Evolutionary conservation across 306 rosid species (phyloP).

Genomic region (Quercus mongolica): DNA sequence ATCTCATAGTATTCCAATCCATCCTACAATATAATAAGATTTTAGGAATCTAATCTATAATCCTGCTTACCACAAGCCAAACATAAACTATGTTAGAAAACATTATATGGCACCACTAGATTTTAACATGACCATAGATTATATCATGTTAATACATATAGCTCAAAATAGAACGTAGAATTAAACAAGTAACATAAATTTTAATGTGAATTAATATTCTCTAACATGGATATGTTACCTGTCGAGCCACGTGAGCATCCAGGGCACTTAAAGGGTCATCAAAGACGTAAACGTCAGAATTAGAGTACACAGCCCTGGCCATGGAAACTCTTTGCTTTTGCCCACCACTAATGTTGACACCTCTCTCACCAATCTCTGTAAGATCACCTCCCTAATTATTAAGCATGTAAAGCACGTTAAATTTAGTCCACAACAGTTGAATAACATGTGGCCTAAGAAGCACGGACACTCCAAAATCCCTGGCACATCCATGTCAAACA

Average conservation of each 20-base stretch:
- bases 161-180: neutral
- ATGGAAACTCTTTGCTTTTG: slow-evolving; percentile 92
- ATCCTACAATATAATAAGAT: neutral
- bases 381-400: slow-evolving; percentile 55
- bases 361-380: slow-evolving; percentile 95
- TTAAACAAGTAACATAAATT: neutral
- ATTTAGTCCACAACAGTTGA: slow-evolving; percentile 28
- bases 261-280: slow-evolving; percentile 96
- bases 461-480: no score
- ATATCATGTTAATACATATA: neutral
- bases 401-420: slow-evolving; percentile 18
- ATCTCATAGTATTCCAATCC: neutral
- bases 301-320: slow-evolving; percentile 84
- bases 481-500: neutral
- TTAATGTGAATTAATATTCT: slow-evolving; percentile 6
- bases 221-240: slow-evolving; percentile 44
- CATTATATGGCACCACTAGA: neutral
- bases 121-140: neutral
- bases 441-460: neutral
- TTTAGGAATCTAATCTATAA: neutral
- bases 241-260: slow-evolving; percentile 78
- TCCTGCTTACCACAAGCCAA: neutral
- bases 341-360: slow-evolving; percentile 93
- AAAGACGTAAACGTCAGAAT: slow-evolving; percentile 74
- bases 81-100: neutral